Evolutionary conservation across 768 basidiomycete genomes (phyloP), one percentile per base, ranked within the genome.

Genomic region (Boletus sp.): DNA sequence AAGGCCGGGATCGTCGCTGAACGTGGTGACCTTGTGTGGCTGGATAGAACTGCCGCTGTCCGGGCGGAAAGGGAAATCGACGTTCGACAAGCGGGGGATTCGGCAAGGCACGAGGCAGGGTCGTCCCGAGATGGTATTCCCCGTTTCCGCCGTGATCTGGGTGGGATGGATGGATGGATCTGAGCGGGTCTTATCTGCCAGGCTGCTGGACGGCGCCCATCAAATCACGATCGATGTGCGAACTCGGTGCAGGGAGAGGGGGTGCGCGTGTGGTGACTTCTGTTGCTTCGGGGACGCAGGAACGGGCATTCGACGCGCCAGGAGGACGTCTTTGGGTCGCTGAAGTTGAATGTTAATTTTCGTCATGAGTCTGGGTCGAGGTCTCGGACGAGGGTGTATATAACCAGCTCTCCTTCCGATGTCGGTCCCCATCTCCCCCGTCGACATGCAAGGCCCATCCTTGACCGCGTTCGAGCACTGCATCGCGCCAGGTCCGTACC

Each of bases 111-210:
- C 68, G 67, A 68, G 69, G 67, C 67, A 41, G 17, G 52, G 20
- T 20, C 1, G 17, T 6, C 48, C 45, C 44, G 56, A 35, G 48
- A 57, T 33, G 50, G 67, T 36, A 67, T 63, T 70, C 53, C 58
- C 64, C 67, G 62, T 61, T 59, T 64, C 64, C 64, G 69, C 58
- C 64, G 64, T 56, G 65, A 67, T 58, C 47, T 47, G 55, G 52
- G 54, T 55, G 54, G 54, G 29, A 10, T 33, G 35, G 9, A 30
- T 28, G 42, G 47, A 42, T 52, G 46, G 41, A 29, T 51, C 50
- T 39, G 49, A 33, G 45, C 24, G 54, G 20, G 51, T 41, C 54
- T 28, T 54, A 44, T 55, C 51, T 55, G 54, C 11, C 42, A 30
- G n/a, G 29, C 45, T 30, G 17, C 14, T 45, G 28, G 3, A 50